phyloP scores from a whole-genome alignment of 352 stramenopile genomes.

The Pythium vanterpoolii region DNA sequence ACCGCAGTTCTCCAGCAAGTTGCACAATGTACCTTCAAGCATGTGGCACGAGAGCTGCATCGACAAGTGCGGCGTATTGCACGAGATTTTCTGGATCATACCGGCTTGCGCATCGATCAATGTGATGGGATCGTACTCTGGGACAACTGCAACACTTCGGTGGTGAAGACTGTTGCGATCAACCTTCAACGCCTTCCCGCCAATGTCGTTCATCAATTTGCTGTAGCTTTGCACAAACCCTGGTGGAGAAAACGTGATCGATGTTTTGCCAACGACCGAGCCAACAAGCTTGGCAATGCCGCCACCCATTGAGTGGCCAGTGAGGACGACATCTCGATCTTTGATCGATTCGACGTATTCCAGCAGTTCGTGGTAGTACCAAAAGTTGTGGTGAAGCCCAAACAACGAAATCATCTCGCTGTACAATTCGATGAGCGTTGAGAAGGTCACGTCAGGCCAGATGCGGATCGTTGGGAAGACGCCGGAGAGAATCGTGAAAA shows the following conservation, averaged over 20 bases:
- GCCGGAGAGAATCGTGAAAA: slow-evolving; percentile 85
- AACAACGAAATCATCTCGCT: slow-evolving; percentile 85
- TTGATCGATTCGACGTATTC: slow-evolving; percentile 78
- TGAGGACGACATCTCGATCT: slow-evolving; percentile 81
- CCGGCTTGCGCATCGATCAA: slow-evolving; percentile 88
- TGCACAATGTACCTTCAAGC: slow-evolving; percentile 88
- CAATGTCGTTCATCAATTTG: slow-evolving; percentile 83
- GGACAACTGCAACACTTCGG: slow-evolving; percentile 79
- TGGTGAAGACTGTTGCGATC: slow-evolving; percentile 78
- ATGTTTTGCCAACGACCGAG: slow-evolving; percentile 68
- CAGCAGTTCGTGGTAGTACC: slow-evolving; percentile 86
- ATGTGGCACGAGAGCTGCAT: slow-evolving; percentile 91
- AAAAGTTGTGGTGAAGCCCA: slow-evolving; percentile 84
- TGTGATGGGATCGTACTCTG: slow-evolving; percentile 86
- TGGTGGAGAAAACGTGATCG: slow-evolving; percentile 84
- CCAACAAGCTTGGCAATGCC: slow-evolving; percentile 84
- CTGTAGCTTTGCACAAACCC: slow-evolving; percentile 87
- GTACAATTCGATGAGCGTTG: slow-evolving; percentile 83
- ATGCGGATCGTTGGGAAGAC: slow-evolving; percentile 92
- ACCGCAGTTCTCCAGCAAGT: slow-evolving; percentile 77
- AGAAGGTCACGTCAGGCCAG: slow-evolving; percentile 87
- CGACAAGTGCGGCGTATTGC: slow-evolving; percentile 79
- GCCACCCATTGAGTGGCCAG: slow-evolving; percentile 86
- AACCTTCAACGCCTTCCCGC: slow-evolving; percentile 65
- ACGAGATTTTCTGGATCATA: slow-evolving; percentile 90